Evolutionary conservation across 768 basidiomycete species (phyloP), one percentile per base, ranked within the genome.

Genomic region (Phanerodontia chrysosporium): DNA sequence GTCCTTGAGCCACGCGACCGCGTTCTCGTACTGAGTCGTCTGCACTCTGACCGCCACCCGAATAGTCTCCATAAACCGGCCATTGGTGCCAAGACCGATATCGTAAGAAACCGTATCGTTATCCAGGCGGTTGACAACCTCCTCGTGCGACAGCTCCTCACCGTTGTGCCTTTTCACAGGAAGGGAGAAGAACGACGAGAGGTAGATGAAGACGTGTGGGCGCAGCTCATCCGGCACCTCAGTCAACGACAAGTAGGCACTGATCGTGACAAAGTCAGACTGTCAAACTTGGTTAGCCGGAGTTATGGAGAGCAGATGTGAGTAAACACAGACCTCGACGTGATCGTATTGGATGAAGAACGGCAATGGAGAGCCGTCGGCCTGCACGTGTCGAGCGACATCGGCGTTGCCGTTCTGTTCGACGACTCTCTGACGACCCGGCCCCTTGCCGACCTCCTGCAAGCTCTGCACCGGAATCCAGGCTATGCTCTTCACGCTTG

Each of bases 281-380:
- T 97, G 62, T 1, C 49, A 36, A 39, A 62, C 62, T 58, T 48
- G 53, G 42, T 57, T 18, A 62, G 25, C 29, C 29, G 21, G 24
- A 49, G 13, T 45, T 28, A 5, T 30, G 12, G n/a, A 30, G 52
- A 27, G 18, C n/a, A 29, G 29, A 16, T 45, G 6, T 57, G 27
- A 57, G 35, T 22, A 25, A 22, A 73, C 7, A 13, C 71, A 44
- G 51, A 90, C 95, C 77, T 93, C 83, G 49, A 96, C 93, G 71
- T 95, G 92, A 66, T 97, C 90, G 67, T 92, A 99, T 67, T 97
- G 89, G 10, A 96, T 84, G 69, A 95, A 95, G 75, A 94, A 95
- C 6, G 96, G 85, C 32, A 95, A 69, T 2, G 80, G 69, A 1
- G 78, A 69, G 2, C 87, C 88, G 64, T 97, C 94, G 2, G 74